phyloP scores from a whole-genome alignment of 2,329 filamentous ascomycete species.

The Xylaria digitata region DNA sequence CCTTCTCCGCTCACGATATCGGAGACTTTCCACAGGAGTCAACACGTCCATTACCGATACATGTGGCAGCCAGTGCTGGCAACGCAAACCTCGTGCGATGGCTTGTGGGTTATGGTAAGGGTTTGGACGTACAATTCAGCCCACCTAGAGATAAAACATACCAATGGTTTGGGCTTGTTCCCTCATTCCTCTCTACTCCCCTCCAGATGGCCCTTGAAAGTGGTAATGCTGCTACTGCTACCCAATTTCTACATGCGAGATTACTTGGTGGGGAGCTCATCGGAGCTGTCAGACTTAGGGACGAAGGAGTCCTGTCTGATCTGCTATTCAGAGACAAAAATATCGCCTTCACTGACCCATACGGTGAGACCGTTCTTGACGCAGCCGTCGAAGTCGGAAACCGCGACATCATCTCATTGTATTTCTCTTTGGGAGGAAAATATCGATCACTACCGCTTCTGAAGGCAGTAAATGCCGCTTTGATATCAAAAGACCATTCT shows the following conservation, averaged over 20 bases:
- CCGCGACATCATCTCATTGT: not conserved
- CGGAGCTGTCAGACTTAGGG: not conserved
- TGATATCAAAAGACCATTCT: not conserved
- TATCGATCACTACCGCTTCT: constrained; percentile 8
- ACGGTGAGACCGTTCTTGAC: constrained; percentile 6
- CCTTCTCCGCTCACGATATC: too few relatives aligned
- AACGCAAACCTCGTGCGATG: not conserved
- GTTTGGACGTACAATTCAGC: not conserved
- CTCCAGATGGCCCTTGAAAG: constrained; percentile 1
- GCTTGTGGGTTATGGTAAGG: not conserved
- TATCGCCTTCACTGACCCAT: not conserved
- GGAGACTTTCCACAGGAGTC: not conserved
- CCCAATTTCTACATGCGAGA: not conserved
- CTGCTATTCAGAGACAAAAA: not conserved
- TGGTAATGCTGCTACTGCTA: not conserved
- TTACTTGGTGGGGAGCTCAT: constrained; percentile 4
- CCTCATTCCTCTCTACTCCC: not conserved
- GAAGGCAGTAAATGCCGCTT: not conserved
- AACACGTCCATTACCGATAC: constrained; percentile 3
- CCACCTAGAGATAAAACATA: too few relatives aligned
- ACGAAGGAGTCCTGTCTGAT: not conserved
- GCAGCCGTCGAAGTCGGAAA: not conserved
- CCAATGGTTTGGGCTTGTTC: too few relatives aligned
- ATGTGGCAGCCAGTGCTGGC: constrained; percentile 9
- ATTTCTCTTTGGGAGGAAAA: constrained; percentile 1